phyloP scores from a whole-genome alignment of 805 yeast genomes.

The Spathaspora passalidarum region DNA sequence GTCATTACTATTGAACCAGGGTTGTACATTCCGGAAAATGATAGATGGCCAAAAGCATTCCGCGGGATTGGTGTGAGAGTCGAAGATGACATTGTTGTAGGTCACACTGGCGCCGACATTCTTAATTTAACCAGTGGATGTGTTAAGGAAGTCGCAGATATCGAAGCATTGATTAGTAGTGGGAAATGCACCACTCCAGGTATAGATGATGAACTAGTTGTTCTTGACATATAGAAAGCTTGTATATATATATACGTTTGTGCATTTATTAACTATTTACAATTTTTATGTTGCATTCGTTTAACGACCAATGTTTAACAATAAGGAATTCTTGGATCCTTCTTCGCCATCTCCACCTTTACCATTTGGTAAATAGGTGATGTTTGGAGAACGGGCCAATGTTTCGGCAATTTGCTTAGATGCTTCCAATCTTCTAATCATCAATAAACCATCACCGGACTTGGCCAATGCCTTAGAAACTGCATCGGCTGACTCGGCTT shows the following conservation, averaged over 20 bases:
- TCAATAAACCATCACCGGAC: constrained; percentile 92
- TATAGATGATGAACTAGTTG: constrained; percentile 32
- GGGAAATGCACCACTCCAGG: constrained; percentile 55
- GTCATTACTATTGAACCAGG: constrained; percentile 97
- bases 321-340: constrained; percentile 49
- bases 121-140: constrained; percentile 71
- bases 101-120: constrained; percentile 50
- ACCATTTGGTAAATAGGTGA: constrained; percentile 79
- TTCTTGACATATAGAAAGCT: constrained; percentile 19
- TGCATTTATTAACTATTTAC: constrained; percentile 2
- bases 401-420: constrained; percentile 93
- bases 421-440: constrained; percentile 94
- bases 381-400: constrained; percentile 76
- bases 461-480: constrained; percentile 89
- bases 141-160: constrained; percentile 79
- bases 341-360: constrained; percentile 26
- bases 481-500: constrained; percentile 96
- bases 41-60: constrained; percentile 72
- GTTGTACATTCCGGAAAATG: constrained; percentile 75
- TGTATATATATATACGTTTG: not conserved
- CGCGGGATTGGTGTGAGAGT: constrained; percentile 91
- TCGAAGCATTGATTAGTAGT: constrained; percentile 62
- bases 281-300: not conserved
- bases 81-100: constrained; percentile 90
- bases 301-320: constrained; percentile 69